A percentile compares a stretch with the other conserved stretches of the same genome.
Conservation (phyloP, 2,329 filamentous ascomycete species). For the Byssothecium circinans region DNA sequence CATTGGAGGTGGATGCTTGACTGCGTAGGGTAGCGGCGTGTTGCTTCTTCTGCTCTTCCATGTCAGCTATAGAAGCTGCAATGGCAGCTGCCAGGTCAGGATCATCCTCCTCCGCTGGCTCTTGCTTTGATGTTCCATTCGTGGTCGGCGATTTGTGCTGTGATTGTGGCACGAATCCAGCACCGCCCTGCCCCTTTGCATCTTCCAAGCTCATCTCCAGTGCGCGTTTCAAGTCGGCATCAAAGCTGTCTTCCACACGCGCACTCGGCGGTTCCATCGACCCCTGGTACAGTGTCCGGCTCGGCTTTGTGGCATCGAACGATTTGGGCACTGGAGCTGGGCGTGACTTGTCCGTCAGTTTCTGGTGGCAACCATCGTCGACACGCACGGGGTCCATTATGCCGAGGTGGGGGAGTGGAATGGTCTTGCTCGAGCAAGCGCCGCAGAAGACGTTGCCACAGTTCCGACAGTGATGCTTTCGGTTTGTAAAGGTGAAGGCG, state of each 20-base stretch:
- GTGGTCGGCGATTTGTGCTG: slow-evolving; percentile 35
- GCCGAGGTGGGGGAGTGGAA: slow-evolving; percentile 88
- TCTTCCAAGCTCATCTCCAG: slow-evolving; percentile 97
- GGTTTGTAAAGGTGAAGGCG: slow-evolving; percentile 94
- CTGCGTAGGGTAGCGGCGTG: slow-evolving; percentile 83
- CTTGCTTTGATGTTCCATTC: slow-evolving; percentile 41
- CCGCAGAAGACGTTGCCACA: slow-evolving; percentile 98
- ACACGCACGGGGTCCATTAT: slow-evolving; percentile 90
- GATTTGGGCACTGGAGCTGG: slow-evolving; percentile 46
- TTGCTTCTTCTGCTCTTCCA: slow-evolving; percentile 96
- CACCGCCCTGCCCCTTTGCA: slow-evolving; percentile 70
- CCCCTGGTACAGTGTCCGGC: slow-evolving; percentile 65
- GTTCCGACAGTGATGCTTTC: slow-evolving; percentile 97
- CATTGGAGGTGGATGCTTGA: slow-evolving; percentile 63
- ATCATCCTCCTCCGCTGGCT: slow-evolving; percentile 77
- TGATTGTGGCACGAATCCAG: slow-evolving; percentile 70
- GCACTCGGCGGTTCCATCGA: slow-evolving; percentile 90
- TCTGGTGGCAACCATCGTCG: slow-evolving; percentile 92
- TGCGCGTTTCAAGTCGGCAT: slow-evolving; percentile 91
- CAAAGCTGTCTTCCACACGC: slow-evolving; percentile 85
- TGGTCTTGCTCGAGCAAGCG: slow-evolving; percentile 85
- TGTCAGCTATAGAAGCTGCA: slow-evolving; percentile 89
- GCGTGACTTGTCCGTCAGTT: slow-evolving; percentile 74
- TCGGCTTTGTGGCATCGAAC: slow-evolving; percentile 52
- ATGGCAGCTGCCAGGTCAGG: slow-evolving; percentile 93